phyloP scores from a whole-genome alignment of 495 filamentous ascomycete species.

The Amniculicola lignicola region DNA sequence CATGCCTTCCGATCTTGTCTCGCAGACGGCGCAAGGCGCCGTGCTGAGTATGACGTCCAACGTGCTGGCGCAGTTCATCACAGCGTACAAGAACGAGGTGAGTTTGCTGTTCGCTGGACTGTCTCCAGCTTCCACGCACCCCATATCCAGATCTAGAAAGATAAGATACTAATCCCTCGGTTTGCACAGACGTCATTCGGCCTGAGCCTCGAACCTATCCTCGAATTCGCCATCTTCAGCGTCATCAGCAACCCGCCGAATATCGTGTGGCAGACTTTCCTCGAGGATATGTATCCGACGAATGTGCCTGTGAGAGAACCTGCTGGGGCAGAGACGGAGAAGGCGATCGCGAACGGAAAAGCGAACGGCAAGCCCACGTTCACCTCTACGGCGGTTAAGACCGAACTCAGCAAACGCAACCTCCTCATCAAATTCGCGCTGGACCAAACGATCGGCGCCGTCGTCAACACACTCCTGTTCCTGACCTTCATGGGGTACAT shows the following conservation, averaged over 20 bases:
- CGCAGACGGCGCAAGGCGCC: constrained; percentile 36
- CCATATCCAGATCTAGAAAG: too few relatives aligned
- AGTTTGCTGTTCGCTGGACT: constrained; percentile 21
- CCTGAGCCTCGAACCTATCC: constrained; percentile 60
- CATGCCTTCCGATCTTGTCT: constrained; percentile 27
- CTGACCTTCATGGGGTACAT: constrained; percentile 56
- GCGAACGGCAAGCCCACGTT: constrained; percentile 8
- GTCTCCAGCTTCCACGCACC: too few relatives aligned
- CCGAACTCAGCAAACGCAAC: constrained; percentile 47
- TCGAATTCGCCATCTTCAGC: constrained; percentile 77
- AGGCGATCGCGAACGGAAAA: background rate
- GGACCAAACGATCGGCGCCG: constrained; percentile 75
- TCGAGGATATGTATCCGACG: constrained; percentile 56
- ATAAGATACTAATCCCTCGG: background rate
- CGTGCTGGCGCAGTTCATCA: constrained; percentile 74
- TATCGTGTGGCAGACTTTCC: constrained; percentile 72
- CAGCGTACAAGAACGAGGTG: constrained; percentile 65
- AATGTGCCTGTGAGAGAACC: constrained; percentile 28
- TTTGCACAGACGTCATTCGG: constrained; percentile 47
- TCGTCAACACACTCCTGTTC: constrained; percentile 76
- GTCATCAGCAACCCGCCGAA: constrained; percentile 79
- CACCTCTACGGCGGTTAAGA: constrained; percentile 1
- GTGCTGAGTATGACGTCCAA: constrained; percentile 74
- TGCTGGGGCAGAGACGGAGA: constrained; percentile 12
- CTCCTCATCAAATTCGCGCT: constrained; percentile 76